Evolutionary conservation across 164 flowering plant genomes (phyloP), one percentile per base, ranked within the genome.

Genomic region (Liriodendron chinense): DNA sequence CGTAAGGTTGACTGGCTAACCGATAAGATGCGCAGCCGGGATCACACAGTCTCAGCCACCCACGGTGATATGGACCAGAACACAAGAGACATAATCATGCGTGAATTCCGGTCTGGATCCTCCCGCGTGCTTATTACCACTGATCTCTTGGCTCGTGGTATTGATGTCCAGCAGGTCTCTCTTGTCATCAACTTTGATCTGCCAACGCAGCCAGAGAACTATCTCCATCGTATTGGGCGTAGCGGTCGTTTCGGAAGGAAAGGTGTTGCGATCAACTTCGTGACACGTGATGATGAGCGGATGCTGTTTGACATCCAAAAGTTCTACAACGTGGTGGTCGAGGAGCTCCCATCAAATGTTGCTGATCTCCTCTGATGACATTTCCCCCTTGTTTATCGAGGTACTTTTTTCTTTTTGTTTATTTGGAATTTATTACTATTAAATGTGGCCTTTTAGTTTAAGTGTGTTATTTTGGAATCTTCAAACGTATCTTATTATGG

Each of bases 171-270:
- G 79, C 92, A 87, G 77, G 92, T 92, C 18, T 92, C 97, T 1
- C 91, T 92, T 66, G 97, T 92, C 71, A 92, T 92, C 21, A 92
- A 92, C 76, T 92, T 78, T 75, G 97, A 92, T 81, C 82, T 92
- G 63, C 97, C 97, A 13, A 91, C 97, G 26, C 97, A 92, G 74
- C 97, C 95, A 0, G 97, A 92, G 74, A 92, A 91, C 78, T 92
- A 92, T 76, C 95, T 92, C 7, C 97, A 92, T 73, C 92, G 97
- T 72, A 92, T 92, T 77, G 97, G 94, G 23, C 91, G 97, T 43
- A 88, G 94, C 86, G 97, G 97, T 23, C 78, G 97, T 14, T 92
- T 90, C 80, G 97, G 97, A 43, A 90, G 97, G 77, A 92, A 92
- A 74, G 94, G 97, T 84, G 97, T 90, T 47, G 93, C 97, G 20